Conservation (phyloP, 140 eudicot genomes). For the Bidens hawaiensis region DNA sequence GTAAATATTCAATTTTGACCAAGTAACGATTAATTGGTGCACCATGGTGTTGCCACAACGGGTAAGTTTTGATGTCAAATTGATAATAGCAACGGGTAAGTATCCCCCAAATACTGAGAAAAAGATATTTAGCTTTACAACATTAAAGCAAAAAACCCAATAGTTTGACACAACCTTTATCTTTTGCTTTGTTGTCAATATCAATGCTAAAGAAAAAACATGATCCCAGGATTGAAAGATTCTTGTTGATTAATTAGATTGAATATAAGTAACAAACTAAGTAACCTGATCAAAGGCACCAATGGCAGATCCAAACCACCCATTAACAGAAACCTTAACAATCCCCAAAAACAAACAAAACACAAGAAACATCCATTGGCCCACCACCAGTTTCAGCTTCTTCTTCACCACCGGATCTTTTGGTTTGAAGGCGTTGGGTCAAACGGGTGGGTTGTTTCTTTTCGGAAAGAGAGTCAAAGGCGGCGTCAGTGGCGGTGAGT, state of each 20-base stretch:
- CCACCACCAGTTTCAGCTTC: constrained; percentile 34
- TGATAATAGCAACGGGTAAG: too few relatives aligned
- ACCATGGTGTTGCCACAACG: constrained; percentile 1
- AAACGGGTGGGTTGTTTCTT: constrained; percentile 58
- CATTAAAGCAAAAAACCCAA: background rate
- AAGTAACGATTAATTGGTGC: too few relatives aligned
- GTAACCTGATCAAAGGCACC: constrained; percentile 57
- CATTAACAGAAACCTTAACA: constrained; percentile 66
- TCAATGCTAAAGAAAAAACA: too few relatives aligned
- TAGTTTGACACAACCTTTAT: constrained; percentile 3
- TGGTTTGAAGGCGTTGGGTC: constrained; percentile 51
- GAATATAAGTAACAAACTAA: background rate
- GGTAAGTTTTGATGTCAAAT: constrained; percentile 1
- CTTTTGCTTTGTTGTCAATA: constrained; percentile 19
- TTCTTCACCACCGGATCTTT: constrained; percentile 40
- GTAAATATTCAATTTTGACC: too few relatives aligned
- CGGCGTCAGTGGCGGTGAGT: constrained; percentile 70
- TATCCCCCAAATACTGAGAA: too few relatives aligned
- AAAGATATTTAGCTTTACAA: constrained; percentile 6
- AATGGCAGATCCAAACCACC: constrained; percentile 82
- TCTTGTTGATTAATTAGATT: background rate
- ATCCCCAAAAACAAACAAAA: constrained; percentile 84
- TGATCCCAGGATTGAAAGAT: too few relatives aligned
- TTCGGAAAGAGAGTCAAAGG: constrained; percentile 47
- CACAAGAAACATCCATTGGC: constrained; percentile 82